Evolutionary conservation across 345 rosid species (phyloP).

Genomic region (Rubroshorea leprosula): DNA sequence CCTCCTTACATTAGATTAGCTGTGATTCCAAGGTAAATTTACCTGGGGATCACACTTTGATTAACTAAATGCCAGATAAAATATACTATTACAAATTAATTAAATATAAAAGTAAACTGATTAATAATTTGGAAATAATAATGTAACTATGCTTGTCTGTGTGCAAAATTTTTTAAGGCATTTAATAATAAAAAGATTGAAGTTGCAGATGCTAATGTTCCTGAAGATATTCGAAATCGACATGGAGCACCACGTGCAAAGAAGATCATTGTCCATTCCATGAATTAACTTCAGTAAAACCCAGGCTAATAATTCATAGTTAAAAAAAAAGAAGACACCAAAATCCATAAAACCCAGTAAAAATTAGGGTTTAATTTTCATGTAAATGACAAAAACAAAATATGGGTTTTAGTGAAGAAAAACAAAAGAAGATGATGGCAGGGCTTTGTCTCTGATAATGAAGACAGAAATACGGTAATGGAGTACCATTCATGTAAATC

Average conservation of each 20-base stretch:
- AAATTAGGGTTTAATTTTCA: not conserved
- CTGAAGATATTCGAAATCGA: constrained; percentile 30
- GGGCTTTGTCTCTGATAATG: constrained; percentile 30
- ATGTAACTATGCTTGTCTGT: too few relatives aligned
- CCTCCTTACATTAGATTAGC: too few relatives aligned
- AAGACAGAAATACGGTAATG: constrained; percentile 19
- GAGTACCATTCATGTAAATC: not conserved
- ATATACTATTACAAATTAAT: not conserved
- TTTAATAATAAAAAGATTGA: constrained; percentile 23
- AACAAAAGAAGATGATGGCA: constrained; percentile 23
- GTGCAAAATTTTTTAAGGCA: constrained; percentile 8
- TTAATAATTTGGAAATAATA: not conserved
- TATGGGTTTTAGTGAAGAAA: constrained; percentile 18
- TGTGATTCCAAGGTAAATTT: not conserved
- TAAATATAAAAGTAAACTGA: not conserved
- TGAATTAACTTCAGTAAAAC: constrained; percentile 20
- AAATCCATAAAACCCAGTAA: constrained; percentile 18
- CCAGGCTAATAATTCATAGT: not conserved
- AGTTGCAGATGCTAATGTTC: constrained; percentile 46
- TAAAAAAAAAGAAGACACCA: constrained; percentile 7
- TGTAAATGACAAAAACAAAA: constrained; percentile 6
- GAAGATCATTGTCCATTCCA: constrained; percentile 50
- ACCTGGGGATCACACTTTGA: constrained; percentile 15
- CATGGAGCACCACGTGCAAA: constrained; percentile 50
- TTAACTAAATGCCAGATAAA: constrained; percentile 7